Evolutionary conservation across 169 alveolate genomes (phyloP), one percentile per base, ranked within the genome.

Genomic region (Babesia divergens): DNA sequence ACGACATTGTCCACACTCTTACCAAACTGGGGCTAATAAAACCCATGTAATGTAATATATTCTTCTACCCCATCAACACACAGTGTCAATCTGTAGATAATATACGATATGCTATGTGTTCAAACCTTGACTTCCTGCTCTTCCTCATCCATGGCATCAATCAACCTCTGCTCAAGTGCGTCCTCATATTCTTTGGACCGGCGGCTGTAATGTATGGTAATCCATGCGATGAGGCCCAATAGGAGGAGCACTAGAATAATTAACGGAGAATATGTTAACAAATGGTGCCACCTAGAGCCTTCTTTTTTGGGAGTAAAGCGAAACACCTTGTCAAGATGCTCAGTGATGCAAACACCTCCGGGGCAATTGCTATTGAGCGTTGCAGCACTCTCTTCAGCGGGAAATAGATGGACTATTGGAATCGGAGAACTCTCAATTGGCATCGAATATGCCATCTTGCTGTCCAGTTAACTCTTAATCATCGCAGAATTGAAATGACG

Each of bases 1-100:
- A 58, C 68, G 68, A 55, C 50, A 56, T 77, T 6, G 44, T 55
- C 38, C 0, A 58, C 34, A 77, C 56, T 26, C 82, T 77, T 34
- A 49, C 22, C 7, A 0, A 40, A 7, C 53, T 65, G 24, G 82
- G 62, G 38, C 51, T 29, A 18, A 5, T 22, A 3, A 22, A 42
- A 5, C n/a, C 40, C 22, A 24, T 14, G 24, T 28, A 62, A 62
- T 47, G 35, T 38, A 31, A 62, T 43, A 24, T 9, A 2, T 6
- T 7, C 6, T 14, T n/a, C 14, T 55, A 6, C 6, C 2, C 14
- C 66, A 24, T 14, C 53, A 54, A 4, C 2, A 29, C 24, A 14
- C 22, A 7, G n/a, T 9, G 22, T 35, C 56, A 38, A 59, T 59
- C n/a, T 6, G 26, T 22, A 14, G n/a, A 22, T 35, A 34, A 34